Percentiles rank a stretch among this genome's conserved stretches.
These are phyloP conservation scores for Aegilops umbellulata DNA, from an alignment of 176 grass and related monocot species.

Conservation along the genomic window DNA sequence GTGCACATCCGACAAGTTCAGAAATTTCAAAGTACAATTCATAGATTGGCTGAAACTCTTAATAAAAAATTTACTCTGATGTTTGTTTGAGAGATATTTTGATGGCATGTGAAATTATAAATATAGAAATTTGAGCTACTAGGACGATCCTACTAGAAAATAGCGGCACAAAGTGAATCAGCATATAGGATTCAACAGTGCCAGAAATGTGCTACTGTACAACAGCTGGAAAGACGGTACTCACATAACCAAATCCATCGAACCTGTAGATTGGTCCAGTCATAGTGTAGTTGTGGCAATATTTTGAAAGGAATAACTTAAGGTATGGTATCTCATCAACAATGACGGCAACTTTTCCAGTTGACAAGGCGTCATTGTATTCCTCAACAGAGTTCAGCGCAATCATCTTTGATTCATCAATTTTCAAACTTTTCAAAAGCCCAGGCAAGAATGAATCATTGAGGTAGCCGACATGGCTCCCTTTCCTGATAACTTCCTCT, in stretches of 20 bases:
- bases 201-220: neutral
- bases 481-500: conserved; percentile 56
- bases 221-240: conserved; percentile 17
- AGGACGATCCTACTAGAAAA: neutral
- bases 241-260: conserved; percentile 92
- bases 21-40: neutral
- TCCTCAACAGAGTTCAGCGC: conserved; percentile 45
- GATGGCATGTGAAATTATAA: neutral
- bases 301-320: conserved; percentile 61
- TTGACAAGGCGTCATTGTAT: conserved; percentile 62
- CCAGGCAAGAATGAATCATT: conserved; percentile 61
- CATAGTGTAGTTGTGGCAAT: conserved; percentile 68
- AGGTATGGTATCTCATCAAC: conserved; percentile 94
- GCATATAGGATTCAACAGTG: neutral
- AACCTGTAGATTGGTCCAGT: conserved; percentile 67
- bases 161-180: neutral
- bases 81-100: neutral
- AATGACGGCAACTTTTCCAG: conserved; percentile 61
- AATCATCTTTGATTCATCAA: conserved; percentile 50
- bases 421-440: conserved; percentile 57
- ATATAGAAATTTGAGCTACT: neutral
- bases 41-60: neutral
- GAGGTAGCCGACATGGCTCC: conserved; percentile 62
- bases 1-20: neutral
- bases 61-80: neutral